Evolutionary conservation across 2,329 filamentous ascomycete genomes (phyloP).

Genomic region (Tolypocladium sp.): DNA sequence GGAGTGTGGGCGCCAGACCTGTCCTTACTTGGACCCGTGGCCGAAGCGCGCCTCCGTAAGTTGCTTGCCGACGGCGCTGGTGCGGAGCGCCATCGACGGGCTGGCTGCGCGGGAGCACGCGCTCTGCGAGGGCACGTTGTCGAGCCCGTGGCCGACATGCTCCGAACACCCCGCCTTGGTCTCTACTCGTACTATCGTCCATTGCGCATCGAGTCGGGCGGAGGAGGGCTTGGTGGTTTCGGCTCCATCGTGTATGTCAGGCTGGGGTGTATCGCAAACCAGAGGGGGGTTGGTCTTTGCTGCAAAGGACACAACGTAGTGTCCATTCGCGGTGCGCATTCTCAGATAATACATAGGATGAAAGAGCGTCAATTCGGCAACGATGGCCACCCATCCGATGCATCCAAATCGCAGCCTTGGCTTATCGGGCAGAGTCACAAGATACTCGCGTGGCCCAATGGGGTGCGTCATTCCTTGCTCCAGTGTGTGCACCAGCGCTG

Average conservation of each 20-base stretch:
- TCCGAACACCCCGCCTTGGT: slow-evolving; percentile 7
- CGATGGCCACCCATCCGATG: not conserved
- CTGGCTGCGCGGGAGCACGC: not conserved
- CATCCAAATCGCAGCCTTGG: not conserved
- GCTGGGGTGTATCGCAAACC: not conserved
- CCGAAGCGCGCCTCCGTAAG: not conserved
- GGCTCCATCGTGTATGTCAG: not conserved
- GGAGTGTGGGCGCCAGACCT: slow-evolving; percentile 7
- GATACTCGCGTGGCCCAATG: slow-evolving; percentile 1
- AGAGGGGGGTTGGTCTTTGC: not conserved
- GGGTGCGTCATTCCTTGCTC: not conserved
- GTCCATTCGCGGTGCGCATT: not conserved
- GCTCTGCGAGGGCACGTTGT: slow-evolving; percentile 11
- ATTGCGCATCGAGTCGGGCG: not conserved
- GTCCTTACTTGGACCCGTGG: not conserved
- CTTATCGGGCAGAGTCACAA: slow-evolving; percentile 1
- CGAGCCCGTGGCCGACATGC: slow-evolving; percentile 13
- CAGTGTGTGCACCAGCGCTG: not conserved
- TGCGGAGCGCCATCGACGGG: not conserved
- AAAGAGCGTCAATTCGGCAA: not conserved
- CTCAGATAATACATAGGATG: not conserved
- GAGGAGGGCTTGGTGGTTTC: not conserved
- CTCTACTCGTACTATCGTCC: not conserved
- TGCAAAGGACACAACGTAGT: not conserved
- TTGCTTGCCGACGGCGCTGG: not conserved